phyloP scores from a whole-genome alignment of 495 filamentous ascomycete species.

The Delitschia confertaspora region DNA sequence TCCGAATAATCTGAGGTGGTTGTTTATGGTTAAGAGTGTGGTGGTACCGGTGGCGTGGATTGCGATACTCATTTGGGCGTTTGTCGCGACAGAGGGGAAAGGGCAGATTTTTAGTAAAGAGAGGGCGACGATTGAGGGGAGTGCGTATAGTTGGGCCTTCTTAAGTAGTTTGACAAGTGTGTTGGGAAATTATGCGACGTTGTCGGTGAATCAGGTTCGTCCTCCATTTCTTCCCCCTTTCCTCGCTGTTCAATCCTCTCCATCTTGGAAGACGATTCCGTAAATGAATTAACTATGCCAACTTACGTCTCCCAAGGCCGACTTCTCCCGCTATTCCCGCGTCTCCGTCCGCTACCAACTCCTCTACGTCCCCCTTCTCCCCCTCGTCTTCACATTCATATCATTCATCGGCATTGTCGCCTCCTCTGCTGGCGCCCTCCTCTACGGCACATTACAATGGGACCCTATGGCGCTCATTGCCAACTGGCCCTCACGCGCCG shows the following conservation, averaged over 20 bases:
- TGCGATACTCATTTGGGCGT: constrained; percentile 47
- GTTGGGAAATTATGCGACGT: constrained; percentile 31
- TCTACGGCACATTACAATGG: constrained; percentile 47
- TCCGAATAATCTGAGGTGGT: constrained; percentile 46
- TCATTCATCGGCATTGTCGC: constrained; percentile 32
- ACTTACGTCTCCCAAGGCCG: constrained; percentile 34
- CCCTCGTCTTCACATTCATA: constrained; percentile 49
- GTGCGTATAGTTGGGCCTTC: constrained; percentile 35
- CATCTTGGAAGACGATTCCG: too few species aligned
- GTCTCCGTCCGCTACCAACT: constrained; percentile 43
- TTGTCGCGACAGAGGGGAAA: constrained; percentile 41
- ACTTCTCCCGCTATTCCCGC: constrained; percentile 53
- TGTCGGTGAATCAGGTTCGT: constrained; percentile 29
- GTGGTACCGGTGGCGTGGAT: constrained; percentile 46
- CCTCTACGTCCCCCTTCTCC: constrained; percentile 49
- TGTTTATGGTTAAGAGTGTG: constrained; percentile 52
- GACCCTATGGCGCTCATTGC: constrained; percentile 47
- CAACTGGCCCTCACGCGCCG: constrained; percentile 46
- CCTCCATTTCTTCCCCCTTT: background rate
- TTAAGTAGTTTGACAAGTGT: constrained; percentile 27
- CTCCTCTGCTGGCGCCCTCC: constrained; percentile 29
- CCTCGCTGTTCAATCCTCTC: background rate
- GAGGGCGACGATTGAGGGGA: constrained; percentile 37
- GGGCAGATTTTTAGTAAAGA: constrained; percentile 40
- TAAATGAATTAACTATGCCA: background rate